phyloP scores from a whole-genome alignment of 768 basidiomycete genomes.

The Russula compacta region DNA sequence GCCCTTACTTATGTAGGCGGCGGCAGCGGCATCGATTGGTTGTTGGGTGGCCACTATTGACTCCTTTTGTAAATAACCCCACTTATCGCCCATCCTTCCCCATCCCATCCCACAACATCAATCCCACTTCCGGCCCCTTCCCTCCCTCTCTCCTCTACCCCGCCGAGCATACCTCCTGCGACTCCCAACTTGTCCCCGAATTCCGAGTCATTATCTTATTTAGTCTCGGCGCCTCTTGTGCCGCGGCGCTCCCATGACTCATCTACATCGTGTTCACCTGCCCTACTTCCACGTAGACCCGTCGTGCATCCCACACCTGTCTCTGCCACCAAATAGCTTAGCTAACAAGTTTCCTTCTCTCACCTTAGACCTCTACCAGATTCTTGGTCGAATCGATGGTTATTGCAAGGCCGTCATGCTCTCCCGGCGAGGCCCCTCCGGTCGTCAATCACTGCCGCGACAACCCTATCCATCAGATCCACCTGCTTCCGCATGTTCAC shows the following conservation, averaged over 20 bases:
- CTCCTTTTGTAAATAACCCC: conserved; percentile 9
- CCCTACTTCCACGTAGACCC: conserved; percentile 38
- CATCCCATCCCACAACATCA: neutral
- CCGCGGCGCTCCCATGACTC: neutral
- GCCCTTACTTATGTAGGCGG: conserved; percentile 12
- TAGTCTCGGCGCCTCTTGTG: neutral
- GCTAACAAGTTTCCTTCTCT: neutral
- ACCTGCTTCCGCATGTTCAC: neutral
- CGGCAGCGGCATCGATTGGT: conserved; percentile 10
- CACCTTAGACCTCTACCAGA: neutral
- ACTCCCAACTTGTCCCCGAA: conserved; percentile 19
- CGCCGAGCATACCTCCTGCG: conserved; percentile 32
- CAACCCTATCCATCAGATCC: neutral
- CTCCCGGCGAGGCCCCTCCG: too few species aligned
- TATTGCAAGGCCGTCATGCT: too few species aligned
- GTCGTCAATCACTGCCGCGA: neutral
- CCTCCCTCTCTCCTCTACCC: conserved; percentile 26
- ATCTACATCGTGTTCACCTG: conserved; percentile 16
- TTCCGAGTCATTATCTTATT: neutral
- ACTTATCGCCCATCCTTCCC: neutral
- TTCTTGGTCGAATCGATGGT: neutral
- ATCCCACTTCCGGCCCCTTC: neutral
- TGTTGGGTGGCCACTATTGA: conserved; percentile 10
- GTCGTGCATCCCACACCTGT: conserved; percentile 50
- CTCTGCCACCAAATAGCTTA: conserved; percentile 23